Evolutionary conservation across 1,284 basidiomycete species (phyloP), one percentile per base, ranked within the genome.

Genomic region (Austroboletus olivaceoglutinosus): DNA sequence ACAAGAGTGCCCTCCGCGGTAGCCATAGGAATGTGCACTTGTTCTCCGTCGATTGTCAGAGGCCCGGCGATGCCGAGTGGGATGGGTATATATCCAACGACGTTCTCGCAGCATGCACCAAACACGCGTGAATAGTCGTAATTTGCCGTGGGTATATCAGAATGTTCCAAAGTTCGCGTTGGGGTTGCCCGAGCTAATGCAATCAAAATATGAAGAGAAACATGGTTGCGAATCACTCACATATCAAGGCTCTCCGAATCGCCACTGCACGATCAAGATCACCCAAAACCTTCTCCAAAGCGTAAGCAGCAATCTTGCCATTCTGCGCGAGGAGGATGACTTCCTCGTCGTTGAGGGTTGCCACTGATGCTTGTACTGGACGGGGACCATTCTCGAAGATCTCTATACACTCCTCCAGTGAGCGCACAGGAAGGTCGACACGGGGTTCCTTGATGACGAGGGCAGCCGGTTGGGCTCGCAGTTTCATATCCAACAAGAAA

Each of bases 81-180:
- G 33, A 99, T 72, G 21, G 97, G 97, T 72, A 98, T 95, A 70
- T 90, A 99, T 21, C 97, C 97, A 43, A 99, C 85, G 44, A 99
- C 97, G 69, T 99, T 99, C 75, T 99, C 97, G 72, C 97, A 99
- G 74, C 97, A 99, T 5, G 96, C 95, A 54, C 96, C 96, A 58
- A 96, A 83, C 47, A 99, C 94, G 23, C 90, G 85, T 36, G 88
- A 86, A 74, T 99, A 99, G 73, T 98, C 93, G 73, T 97, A 99
- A 69, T 87, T 76, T 31, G 79, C 68, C 78, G 90, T 85, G 0
- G 97, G 97, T 16, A 99, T 75, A 42, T 86, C 82, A 2, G 91
- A 95, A 21, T 71, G 59, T 68, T 99, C 97, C 40, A 99, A 80
- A 0, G 91, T 91, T 70, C 89, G 84, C 0, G 92, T 97, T 30